Percentiles rank a stretch among this genome's conserved stretches.
These are phyloP conservation scores for Zizania palustris DNA, from an alignment of 202 grass and related monocot species.

Conservation along the genomic window DNA sequence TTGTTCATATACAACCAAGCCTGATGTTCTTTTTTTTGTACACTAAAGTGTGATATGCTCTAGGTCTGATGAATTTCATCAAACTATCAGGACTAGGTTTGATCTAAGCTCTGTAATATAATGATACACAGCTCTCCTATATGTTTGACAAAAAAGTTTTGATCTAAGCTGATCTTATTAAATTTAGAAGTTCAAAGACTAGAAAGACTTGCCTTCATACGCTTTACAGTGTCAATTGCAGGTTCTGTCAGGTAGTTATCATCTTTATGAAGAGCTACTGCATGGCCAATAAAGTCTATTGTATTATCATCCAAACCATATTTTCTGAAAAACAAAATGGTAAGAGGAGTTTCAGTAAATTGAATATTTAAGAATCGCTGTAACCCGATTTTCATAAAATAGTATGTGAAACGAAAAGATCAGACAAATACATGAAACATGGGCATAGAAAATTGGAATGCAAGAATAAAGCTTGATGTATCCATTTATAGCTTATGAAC, in stretches of 20 bases:
- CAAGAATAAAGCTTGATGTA: not conserved
- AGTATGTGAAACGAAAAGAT: not conserved
- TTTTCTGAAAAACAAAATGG: slow-evolving; percentile 60
- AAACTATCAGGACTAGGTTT: not conserved
- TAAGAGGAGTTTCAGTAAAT: not conserved
- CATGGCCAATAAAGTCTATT: slow-evolving; percentile 95
- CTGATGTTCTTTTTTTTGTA: not conserved
- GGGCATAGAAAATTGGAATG: not conserved
- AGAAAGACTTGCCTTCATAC: slow-evolving; percentile 71
- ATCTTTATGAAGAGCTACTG: slow-evolving; percentile 86
- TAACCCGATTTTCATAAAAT: not conserved
- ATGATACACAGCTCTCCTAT: no score
- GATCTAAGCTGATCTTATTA: not conserved
- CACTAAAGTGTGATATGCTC: not conserved
- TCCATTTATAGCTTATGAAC: not conserved
- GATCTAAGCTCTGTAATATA: no score
- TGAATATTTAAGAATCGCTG: not conserved
- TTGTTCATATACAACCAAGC: not conserved
- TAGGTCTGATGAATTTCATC: not conserved
- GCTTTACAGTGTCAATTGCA: slow-evolving; percentile 83
- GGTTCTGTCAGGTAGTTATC: slow-evolving; percentile 82
- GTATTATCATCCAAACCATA: slow-evolving; percentile 92
- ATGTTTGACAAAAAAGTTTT: not conserved
- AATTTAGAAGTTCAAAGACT: not conserved
- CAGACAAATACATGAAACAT: not conserved